Evolutionary conservation across 2,329 filamentous ascomycete species (phyloP).

Genomic region (Phyllosticta citribraziliensis): DNA sequence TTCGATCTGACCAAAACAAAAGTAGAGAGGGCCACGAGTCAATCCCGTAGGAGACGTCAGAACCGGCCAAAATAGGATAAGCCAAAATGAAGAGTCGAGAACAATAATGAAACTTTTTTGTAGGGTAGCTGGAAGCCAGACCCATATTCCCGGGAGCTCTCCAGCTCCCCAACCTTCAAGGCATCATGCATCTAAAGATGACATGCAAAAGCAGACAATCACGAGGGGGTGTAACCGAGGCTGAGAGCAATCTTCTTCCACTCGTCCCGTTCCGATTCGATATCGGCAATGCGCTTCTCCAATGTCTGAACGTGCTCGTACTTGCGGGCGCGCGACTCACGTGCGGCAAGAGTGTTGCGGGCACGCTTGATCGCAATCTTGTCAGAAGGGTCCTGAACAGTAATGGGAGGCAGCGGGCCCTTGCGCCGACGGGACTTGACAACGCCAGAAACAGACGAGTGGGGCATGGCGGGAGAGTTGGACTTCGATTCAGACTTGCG

Average conservation of each 20-base stretch:
- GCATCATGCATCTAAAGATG: constrained; percentile 17
- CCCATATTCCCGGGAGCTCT: constrained; percentile 16
- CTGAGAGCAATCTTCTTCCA: constrained; percentile 20
- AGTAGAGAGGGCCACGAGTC: constrained; percentile 36
- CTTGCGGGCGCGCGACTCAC: constrained; percentile 85
- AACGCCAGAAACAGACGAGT: constrained; percentile 62
- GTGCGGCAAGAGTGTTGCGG: constrained; percentile 84
- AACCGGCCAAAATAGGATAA: constrained; percentile 29
- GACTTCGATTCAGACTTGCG: constrained; percentile 27
- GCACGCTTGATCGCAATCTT: constrained; percentile 82
- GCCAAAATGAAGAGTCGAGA: constrained; percentile 3
- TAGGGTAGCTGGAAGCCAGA: constrained; percentile 9
- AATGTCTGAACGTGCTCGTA: constrained; percentile 64
- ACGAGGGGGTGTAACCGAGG: constrained; percentile 25
- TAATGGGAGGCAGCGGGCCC: constrained; percentile 70
- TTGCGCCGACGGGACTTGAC: constrained; percentile 61
- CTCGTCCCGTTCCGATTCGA: constrained; percentile 43
- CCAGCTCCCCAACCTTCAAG: constrained; percentile 26
- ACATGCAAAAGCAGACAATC: constrained; percentile 19
- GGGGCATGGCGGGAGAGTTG: constrained; percentile 42
- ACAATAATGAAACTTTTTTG: constrained; percentile 1
- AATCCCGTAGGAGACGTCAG: constrained; percentile 43
- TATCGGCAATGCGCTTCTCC: constrained; percentile 60
- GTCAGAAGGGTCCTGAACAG: constrained; percentile 60
- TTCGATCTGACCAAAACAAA: background rate